These are phyloP conservation scores for Serendipita vermifera DNA, from an alignment of 768 basidiomycete genomes.

Conservation along the genomic window DNA sequence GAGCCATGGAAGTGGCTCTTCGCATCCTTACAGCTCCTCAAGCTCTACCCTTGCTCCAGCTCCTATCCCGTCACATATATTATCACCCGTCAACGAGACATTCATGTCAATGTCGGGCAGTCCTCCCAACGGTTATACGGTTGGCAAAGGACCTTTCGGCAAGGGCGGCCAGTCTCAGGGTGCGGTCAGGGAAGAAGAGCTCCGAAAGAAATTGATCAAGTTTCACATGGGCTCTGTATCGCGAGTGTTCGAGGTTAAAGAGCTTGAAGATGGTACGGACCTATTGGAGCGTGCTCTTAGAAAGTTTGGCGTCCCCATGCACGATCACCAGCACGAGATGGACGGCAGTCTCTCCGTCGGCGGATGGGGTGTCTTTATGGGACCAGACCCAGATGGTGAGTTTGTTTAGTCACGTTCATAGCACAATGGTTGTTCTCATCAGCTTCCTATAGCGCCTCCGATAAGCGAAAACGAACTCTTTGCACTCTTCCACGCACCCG, in stretches of 20 bases:
- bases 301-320: slow-evolving; percentile 51
- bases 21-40: slow-evolving; percentile 24
- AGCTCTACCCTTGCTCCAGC: slow-evolving; percentile 23
- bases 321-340: slow-evolving; percentile 42
- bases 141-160: slow-evolving; percentile 46
- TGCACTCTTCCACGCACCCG: slow-evolving; percentile 67
- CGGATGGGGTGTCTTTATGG: slow-evolving; percentile 79
- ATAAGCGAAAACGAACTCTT: slow-evolving; percentile 72
- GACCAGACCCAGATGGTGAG: slow-evolving; percentile 39
- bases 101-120: slow-evolving; percentile 26
- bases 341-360: slow-evolving; percentile 67
- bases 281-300: slow-evolving; percentile 78
- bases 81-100: slow-evolving; percentile 59
- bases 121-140: slow-evolving; percentile 33
- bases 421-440: slow-evolving; percentile 11
- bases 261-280: slow-evolving; percentile 71
- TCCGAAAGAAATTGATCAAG: slow-evolving; percentile 75
- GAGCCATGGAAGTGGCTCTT: slow-evolving; percentile 32
- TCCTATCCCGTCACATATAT: slow-evolving; percentile 1
- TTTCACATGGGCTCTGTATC: slow-evolving; percentile 55
- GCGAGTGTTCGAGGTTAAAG: slow-evolving; percentile 65
- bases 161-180: slow-evolving; percentile 30
- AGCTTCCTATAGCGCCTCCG: slow-evolving; percentile 41
- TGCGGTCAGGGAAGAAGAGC: slow-evolving; percentile 48
- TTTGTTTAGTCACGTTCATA: neutral